These are phyloP conservation scores for Hydrangea macrophylla DNA, from an alignment of 148 eudicot genomes.

Conservation along the genomic window DNA sequence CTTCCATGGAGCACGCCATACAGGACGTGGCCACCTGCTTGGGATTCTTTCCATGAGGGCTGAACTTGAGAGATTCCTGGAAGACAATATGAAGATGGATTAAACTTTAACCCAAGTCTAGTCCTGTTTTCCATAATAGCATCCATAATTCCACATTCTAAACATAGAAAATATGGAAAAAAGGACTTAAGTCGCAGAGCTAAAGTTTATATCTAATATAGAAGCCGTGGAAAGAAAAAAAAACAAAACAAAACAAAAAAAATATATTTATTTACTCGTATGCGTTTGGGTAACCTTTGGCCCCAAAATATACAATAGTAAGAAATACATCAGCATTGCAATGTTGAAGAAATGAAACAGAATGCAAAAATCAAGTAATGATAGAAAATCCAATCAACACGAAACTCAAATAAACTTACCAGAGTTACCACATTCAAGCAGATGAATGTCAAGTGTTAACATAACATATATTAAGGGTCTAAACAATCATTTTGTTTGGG, in stretches of 20 bases:
- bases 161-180: neutral
- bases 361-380: no score
- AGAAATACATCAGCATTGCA: neutral
- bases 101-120: neutral
- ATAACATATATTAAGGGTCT: no score
- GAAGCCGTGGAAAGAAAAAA: no score
- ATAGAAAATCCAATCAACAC: no score
- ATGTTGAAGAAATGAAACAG: neutral
- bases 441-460: no score
- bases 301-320: neutral
- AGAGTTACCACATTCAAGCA: no score
- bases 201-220: neutral
- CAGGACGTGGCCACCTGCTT: conserved; percentile 83
- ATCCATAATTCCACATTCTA: no score
- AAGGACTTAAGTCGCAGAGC: neutral
- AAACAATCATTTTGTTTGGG: no score
- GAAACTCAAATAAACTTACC: no score
- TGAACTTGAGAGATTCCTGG: conserved; percentile 58
- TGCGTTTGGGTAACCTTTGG: neutral
- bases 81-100: conserved; percentile 1
- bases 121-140: neutral
- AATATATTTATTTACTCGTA: neutral
- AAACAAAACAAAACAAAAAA: no score
- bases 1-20: conserved; percentile 90
- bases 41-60: conserved; percentile 93